Base-by-base conservation (phyloP, 495 filamentous ascomycete genomes). In the Corynascus novoguineensis region DNA sequence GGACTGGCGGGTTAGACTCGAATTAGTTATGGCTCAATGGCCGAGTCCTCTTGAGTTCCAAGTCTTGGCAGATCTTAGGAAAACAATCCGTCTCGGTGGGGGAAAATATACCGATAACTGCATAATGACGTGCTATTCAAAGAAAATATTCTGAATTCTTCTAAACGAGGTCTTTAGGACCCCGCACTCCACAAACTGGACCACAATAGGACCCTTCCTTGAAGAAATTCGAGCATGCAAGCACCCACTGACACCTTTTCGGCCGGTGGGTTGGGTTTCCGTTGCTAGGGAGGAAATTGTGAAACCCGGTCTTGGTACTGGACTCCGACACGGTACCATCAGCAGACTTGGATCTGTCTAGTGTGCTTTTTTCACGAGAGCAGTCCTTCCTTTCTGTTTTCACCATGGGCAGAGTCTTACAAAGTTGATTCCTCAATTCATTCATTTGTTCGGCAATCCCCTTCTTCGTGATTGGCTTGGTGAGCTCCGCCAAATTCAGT, bases 341-440 rank as follows among this genome's bases (percentile, higher is more conserved):
- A 54, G 34, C 49, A 51, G 49, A 35, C 12, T 32, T 4, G 1
- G 41, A 42, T 28, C 24, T 10, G 21, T 28, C 24, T 10, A 15
- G 32, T 48, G 25, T 42, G 17, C 14, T 56, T 50, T 45, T 38
- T 31, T 40, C 35, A 32, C 34, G n/a, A 38, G 42, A 38, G 38
- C 29, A 31, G 53, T 28, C 11, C 38, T 34, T 45, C 27, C 21
- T 38, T 22, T 24, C 6, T 47, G 38, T 50, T 35, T 51, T 28
- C 37, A 51, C 55, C 47, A 57, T 57, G 55, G 28, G 47, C 14
- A 28, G n/a, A 45, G n/a, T n/a, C n/a, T 29, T 24, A 3, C 40
- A n/a, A 25, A 51, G 9, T 38, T 50, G 32, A 53, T 38, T 17
- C 22, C 27, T 27, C 28, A 21, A 14, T 6, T 27, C 40, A 11